phyloP scores from a whole-genome alignment of 352 stramenopile genomes.

The Pythium phragmiticola region DNA sequence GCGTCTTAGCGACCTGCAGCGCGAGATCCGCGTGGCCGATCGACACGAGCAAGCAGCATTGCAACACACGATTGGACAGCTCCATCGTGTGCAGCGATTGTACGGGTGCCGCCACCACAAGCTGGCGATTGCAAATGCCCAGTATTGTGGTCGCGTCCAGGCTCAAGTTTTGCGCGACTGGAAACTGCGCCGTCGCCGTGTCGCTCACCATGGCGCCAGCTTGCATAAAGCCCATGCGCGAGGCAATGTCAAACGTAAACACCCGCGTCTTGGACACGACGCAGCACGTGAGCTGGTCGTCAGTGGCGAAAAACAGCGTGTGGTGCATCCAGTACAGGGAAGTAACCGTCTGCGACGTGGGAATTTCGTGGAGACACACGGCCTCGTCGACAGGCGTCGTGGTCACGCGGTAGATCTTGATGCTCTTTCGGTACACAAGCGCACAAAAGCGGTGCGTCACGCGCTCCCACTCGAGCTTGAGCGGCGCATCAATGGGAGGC shows the following conservation, averaged over 20 bases:
- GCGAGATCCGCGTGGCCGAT: slow-evolving; percentile 46
- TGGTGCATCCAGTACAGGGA: slow-evolving; percentile 70
- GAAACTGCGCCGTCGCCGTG: slow-evolving; percentile 38
- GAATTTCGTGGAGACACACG: slow-evolving; percentile 57
- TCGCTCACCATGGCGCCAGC: slow-evolving; percentile 4
- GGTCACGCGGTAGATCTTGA: slow-evolving; percentile 52
- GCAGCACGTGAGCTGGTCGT: slow-evolving; percentile 64
- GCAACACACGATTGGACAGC: slow-evolving; percentile 60
- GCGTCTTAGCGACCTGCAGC: slow-evolving; percentile 37
- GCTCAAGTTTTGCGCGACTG: slow-evolving; percentile 34
- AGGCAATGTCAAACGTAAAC: slow-evolving; percentile 66
- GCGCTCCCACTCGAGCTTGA: slow-evolving; percentile 63
- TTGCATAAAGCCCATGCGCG: slow-evolving; percentile 23
- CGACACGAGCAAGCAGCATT: slow-evolving; percentile 65
- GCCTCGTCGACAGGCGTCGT: slow-evolving; percentile 27
- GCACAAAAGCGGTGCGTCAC: slow-evolving; percentile 47
- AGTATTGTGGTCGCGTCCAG: slow-evolving; percentile 48
- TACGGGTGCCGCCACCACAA: slow-evolving; percentile 47
- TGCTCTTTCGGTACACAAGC: slow-evolving; percentile 46
- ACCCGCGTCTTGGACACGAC: slow-evolving; percentile 56
- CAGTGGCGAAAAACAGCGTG: slow-evolving; percentile 61
- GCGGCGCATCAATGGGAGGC: slow-evolving; percentile 43
- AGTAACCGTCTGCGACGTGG: slow-evolving; percentile 32
- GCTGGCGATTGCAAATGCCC: slow-evolving; percentile 44
- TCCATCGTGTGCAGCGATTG: slow-evolving; percentile 54